Evolutionary conservation across 805 yeast genomes (phyloP).

Genomic region (Candida ficus): DNA sequence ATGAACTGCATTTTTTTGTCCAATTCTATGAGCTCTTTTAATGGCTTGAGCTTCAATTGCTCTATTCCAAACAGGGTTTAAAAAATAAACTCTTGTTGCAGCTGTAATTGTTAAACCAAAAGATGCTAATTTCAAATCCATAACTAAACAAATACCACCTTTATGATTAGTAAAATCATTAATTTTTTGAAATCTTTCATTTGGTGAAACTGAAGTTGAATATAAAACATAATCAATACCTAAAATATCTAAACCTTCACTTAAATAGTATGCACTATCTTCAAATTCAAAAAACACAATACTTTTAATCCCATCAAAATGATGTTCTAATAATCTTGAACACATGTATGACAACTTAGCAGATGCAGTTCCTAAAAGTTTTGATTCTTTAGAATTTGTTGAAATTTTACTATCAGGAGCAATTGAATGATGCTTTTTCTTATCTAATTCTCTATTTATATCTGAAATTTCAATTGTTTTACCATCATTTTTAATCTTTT

Average conservation of each 20-base stretch:
- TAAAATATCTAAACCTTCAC: conserved; percentile 57
- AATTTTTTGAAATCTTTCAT: conserved; percentile 47
- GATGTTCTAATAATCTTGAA: conserved; percentile 49
- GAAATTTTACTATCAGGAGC: too few relatives aligned
- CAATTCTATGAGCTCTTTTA: conserved; percentile 73
- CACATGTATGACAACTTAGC: conserved; percentile 58
- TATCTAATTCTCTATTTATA: conserved; percentile 22
- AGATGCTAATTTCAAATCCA: conserved; percentile 65
- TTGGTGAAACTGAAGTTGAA: conserved; percentile 51
- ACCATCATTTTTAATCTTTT: conserved; percentile 34
- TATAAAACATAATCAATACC: conserved; percentile 60
- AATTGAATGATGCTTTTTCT: conserved; percentile 11
- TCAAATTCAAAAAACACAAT: conserved; percentile 67
- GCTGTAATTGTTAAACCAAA: conserved; percentile 65
- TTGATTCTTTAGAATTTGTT: conserved; percentile 20
- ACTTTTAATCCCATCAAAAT: conserved; percentile 41
- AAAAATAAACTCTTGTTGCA: conserved; percentile 64
- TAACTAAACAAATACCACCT: conserved; percentile 48
- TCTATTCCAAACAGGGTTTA: conserved; percentile 69
- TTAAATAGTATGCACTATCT: conserved; percentile 62
- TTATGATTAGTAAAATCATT: conserved; percentile 42
- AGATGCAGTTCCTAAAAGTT: conserved; percentile 57
- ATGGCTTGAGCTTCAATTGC: conserved; percentile 72
- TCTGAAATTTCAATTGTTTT: conserved; percentile 27
- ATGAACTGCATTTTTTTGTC: conserved; percentile 55